Evolutionary conservation across 2,329 filamentous ascomycete genomes (phyloP).

Genomic region (Aschersonia sp.): DNA sequence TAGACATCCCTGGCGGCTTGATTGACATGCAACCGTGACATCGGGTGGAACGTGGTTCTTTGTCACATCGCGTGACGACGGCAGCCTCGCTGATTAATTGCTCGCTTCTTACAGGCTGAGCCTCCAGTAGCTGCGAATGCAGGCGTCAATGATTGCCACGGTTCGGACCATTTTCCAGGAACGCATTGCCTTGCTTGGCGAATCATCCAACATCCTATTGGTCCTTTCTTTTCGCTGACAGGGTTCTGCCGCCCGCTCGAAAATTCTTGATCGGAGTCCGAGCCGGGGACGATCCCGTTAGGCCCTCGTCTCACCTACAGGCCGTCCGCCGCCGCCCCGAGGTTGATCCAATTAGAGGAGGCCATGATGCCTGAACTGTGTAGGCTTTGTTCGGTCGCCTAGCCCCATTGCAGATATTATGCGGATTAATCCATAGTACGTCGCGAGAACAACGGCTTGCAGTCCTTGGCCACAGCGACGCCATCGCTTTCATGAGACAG

Average conservation of each 20-base stretch:
- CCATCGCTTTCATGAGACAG: neutral
- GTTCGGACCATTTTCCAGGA: neutral
- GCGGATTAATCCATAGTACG: neutral
- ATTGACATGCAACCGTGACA: neutral
- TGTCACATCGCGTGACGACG: neutral
- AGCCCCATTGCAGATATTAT: too few species aligned
- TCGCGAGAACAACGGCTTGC: neutral
- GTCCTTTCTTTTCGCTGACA: neutral
- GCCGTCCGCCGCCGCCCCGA: neutral
- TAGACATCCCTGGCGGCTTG: neutral
- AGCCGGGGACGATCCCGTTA: neutral
- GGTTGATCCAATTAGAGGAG: too few species aligned
- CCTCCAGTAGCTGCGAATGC: constrained; percentile 1
- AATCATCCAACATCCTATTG: constrained; percentile 6
- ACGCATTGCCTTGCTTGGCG: neutral
- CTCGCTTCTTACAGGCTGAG: constrained; percentile 16
- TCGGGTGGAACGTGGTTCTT: neutral
- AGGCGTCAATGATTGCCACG: constrained; percentile 1
- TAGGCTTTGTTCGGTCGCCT: too few species aligned
- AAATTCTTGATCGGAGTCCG: neutral
- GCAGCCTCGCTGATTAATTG: constrained; percentile 19
- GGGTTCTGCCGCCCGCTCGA: neutral
- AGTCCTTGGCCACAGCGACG: neutral
- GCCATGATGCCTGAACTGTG: too few species aligned
- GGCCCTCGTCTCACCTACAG: neutral